Base-by-base conservation (phyloP, 495 filamentous ascomycete species). In the Neurospora sublineolata region DNA sequence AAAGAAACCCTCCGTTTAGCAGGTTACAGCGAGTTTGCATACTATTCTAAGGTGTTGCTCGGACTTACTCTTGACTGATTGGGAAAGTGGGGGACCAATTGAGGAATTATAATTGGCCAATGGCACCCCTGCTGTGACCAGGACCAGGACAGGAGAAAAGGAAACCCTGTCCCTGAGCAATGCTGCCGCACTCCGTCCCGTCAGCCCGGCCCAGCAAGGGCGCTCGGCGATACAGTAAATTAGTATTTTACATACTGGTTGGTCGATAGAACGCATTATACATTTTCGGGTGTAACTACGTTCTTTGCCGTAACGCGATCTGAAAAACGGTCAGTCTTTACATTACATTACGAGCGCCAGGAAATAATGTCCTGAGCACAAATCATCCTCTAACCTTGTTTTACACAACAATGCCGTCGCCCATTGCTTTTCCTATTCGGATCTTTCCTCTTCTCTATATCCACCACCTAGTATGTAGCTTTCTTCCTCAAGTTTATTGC, bases 1-100 rank as follows among this genome's bases (percentile, higher is more conserved):
- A 6, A 6, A 16, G 4, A 0, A 1, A 0, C 40, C 0, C 40
- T 41, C 3, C 14, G 4, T 18, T 7, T 16, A 0, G 40, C 40
- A 3, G 4, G 14, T 7, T 41, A 3, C 18, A 44, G 18, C 18
- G 6, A n/a, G n/a, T n/a, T n/a, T n/a, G n/a, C n/a, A n/a, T n/a
- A n/a, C n/a, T n/a, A n/a, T n/a, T n/a, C n/a, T n/a, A n/a, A n/a
- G n/a, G n/a, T n/a, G n/a, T n/a, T n/a, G n/a, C n/a, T n/a, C n/a
- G n/a, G n/a, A n/a, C n/a, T n/a, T n/a, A n/a, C n/a, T n/a, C n/a
- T n/a, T 20, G 16, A 44, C 41, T 0, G n/a, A 44, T 44, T 44
- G 20, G 41, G 41, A 44, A 44, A 44, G 41, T 44, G 8, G 41
- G 41, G 41, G 41, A 9, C 8, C 3, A 3, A n/a, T 44, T 44